A percentile compares a stretch with the other conserved stretches of the same genome.
Conservation (phyloP, 2,329 filamentous ascomycete genomes). For the Zymoseptoria brevis region DNA sequence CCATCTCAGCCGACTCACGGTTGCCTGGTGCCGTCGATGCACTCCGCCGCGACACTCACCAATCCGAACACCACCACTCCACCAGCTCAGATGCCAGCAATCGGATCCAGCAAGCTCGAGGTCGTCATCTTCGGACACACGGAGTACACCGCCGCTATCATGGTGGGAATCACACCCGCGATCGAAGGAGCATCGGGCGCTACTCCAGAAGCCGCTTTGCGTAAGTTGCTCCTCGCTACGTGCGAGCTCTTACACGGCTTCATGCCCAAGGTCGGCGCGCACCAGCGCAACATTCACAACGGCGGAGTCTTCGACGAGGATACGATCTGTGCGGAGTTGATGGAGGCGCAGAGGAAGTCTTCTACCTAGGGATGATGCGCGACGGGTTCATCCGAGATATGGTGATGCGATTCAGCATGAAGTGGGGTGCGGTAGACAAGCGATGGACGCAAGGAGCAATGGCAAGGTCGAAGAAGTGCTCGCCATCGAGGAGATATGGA, state of each 20-base stretch:
- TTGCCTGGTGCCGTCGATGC: neutral
- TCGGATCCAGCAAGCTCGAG: constrained; percentile 7
- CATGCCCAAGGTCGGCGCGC: constrained; percentile 15
- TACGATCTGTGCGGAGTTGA: constrained; percentile 8
- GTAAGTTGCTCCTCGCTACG: constrained; percentile 20
- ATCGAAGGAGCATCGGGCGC: constrained; percentile 15
- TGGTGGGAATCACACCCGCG: constrained; percentile 17
- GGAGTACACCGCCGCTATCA: constrained; percentile 16
- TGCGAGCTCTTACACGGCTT: constrained; percentile 18
- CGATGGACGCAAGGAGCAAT: neutral
- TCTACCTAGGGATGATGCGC: neutral
- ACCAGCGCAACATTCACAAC: constrained; percentile 23
- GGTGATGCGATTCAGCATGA: too few relatives aligned
- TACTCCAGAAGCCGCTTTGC: constrained; percentile 17
- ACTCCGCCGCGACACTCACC: neutral
- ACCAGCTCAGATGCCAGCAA: neutral
- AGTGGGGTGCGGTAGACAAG: neutral
- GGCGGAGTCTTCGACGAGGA: constrained; percentile 23
- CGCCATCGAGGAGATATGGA: neutral
- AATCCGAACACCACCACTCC: neutral
- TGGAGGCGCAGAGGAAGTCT: constrained; percentile 8
- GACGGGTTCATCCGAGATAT: too few relatives aligned
- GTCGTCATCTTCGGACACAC: constrained; percentile 17
- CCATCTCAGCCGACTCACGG: neutral
- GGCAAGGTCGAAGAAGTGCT: neutral